phyloP scores from a whole-genome alignment of 2,329 filamentous ascomycete species.

The Aspergillus ochraceus region DNA sequence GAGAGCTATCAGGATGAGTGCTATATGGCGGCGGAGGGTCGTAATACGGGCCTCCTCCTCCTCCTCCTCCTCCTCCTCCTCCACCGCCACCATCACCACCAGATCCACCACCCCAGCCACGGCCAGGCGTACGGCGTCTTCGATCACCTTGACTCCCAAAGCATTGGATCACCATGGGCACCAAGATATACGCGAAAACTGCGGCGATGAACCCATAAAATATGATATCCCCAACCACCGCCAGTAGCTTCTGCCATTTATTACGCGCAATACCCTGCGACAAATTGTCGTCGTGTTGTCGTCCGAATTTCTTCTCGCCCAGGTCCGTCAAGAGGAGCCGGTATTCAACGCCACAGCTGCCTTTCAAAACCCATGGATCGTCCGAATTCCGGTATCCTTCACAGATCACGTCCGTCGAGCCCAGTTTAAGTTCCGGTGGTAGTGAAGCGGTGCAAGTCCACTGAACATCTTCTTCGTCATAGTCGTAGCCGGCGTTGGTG shows the following conservation, averaged over 20 bases:
- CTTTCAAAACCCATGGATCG: slow-evolving; percentile 84
- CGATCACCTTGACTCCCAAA: slow-evolving; percentile 24
- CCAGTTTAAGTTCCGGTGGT: slow-evolving; percentile 69
- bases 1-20: slow-evolving; percentile 27
- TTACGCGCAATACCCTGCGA: slow-evolving; percentile 10
- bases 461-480: slow-evolving; percentile 77
- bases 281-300: slow-evolving; percentile 43
- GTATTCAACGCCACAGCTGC: slow-evolving; percentile 92
- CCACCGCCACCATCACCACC: slow-evolving; percentile 25
- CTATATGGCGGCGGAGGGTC: slow-evolving; percentile 44
- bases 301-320: slow-evolving; percentile 71
- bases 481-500: slow-evolving; percentile 78
- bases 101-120: slow-evolving; percentile 33
- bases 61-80: slow-evolving; percentile 27
- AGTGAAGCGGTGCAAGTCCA: slow-evolving; percentile 80
- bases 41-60: slow-evolving; percentile 28
- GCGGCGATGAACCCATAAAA: slow-evolving; percentile 36
- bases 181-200: slow-evolving; percentile 30
- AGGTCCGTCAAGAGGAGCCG: slow-evolving; percentile 72
- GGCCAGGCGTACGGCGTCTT: slow-evolving; percentile 33
- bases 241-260: slow-evolving; percentile 7
- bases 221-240: slow-evolving; percentile 26
- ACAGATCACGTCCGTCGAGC: slow-evolving; percentile 85
- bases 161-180: slow-evolving; percentile 24
- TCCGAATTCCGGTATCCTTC: slow-evolving; percentile 78